These are phyloP conservation scores for Fusarium subtropicale DNA, from an alignment of 2,329 filamentous ascomycete genomes.

Conservation along the genomic window DNA sequence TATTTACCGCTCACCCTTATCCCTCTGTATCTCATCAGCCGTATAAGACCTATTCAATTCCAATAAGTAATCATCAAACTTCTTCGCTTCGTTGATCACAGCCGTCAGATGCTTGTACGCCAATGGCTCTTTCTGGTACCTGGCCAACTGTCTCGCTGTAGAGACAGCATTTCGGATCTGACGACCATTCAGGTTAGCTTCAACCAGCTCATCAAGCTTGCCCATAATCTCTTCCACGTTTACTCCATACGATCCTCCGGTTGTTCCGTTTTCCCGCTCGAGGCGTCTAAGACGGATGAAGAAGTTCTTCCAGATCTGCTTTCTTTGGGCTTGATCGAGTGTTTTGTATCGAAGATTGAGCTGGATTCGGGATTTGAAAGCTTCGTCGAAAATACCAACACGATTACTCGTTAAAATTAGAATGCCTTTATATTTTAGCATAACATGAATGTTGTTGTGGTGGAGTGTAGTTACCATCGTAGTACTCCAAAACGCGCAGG, in stretches of 20 bases:
- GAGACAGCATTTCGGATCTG: neutral
- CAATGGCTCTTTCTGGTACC: neutral
- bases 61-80: neutral
- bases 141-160: neutral
- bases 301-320: neutral
- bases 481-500: neutral
- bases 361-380: neutral
- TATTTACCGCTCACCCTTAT: too few relatives aligned
- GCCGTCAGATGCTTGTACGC: neutral
- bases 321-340: rapidly evolving
- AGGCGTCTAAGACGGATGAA: neutral
- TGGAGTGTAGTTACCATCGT: neutral
- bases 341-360: neutral
- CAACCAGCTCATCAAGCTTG: neutral
- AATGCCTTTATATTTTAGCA: neutral
- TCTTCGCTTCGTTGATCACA: neutral
- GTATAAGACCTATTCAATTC: neutral
- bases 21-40: too few relatives aligned
- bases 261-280: neutral
- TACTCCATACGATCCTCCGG: neutral
- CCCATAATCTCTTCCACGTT: neutral
- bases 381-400: neutral
- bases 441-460: rapidly evolving
- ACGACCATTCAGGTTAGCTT: neutral
- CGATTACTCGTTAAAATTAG: neutral